Conservation (phyloP, 208 protist species). For the Leishmania amazonensis region DNA sequence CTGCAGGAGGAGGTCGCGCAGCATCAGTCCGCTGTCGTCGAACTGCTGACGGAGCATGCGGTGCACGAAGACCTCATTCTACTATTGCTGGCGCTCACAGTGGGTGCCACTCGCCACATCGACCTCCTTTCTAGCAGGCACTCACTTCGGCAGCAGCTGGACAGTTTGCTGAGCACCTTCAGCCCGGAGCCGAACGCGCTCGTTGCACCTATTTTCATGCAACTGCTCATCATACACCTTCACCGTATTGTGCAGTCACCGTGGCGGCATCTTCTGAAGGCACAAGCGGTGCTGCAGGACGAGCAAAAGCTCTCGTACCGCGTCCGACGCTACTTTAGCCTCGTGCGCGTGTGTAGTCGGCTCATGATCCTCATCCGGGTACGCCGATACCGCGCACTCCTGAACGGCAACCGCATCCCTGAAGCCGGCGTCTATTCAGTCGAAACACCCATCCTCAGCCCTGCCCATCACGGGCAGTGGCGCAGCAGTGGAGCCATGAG, state of each 20-base stretch:
- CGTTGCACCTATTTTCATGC: constrained; percentile 71
- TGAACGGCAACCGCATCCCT: background rate
- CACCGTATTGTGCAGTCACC: constrained; percentile 39
- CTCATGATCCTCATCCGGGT: constrained; percentile 67
- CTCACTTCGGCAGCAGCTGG: constrained; percentile 66
- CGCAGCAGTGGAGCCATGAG: constrained; percentile 3
- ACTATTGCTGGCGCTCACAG: constrained; percentile 58
- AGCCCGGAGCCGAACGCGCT: constrained; percentile 44
- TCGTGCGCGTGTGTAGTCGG: constrained; percentile 57
- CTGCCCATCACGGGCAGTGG: background rate
- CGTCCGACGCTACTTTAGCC: constrained; percentile 49
- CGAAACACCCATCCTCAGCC: background rate
- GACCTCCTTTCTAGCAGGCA: constrained; percentile 63
- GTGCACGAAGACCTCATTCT: constrained; percentile 74
- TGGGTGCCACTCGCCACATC: constrained; percentile 51
- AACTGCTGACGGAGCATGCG: constrained; percentile 58
- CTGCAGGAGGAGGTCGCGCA: constrained; percentile 55
- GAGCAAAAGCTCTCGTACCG: constrained; percentile 49
- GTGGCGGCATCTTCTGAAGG: constrained; percentile 14
- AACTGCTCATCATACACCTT: constrained; percentile 60
- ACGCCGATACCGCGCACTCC: constrained; percentile 42
- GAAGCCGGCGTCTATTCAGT: background rate
- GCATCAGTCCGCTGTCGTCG: constrained; percentile 62
- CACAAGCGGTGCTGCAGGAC: constrained; percentile 38
- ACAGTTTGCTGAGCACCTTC: constrained; percentile 53